A percentile compares a stretch with the other conserved stretches of the same genome.
These are phyloP conservation scores for Luffa acutangula DNA, from an alignment of 306 rosid genomes.

Conservation along the genomic window DNA sequence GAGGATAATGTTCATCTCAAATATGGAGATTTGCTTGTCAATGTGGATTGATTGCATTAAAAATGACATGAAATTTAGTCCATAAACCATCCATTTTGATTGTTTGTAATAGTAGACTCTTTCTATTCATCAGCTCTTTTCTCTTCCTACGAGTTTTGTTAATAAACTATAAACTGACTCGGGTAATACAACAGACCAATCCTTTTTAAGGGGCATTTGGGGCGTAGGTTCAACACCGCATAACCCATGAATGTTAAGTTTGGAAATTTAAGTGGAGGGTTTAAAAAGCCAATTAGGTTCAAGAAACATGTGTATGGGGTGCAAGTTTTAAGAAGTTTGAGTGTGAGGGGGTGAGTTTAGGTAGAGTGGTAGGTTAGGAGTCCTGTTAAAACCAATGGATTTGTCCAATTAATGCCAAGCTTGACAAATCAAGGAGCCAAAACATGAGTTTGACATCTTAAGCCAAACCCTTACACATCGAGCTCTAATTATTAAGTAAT, in stretches of 20 bases:
- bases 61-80: neutral
- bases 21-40: neutral
- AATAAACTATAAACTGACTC: neutral
- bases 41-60: neutral
- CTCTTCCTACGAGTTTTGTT: neutral
- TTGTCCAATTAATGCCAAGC: neutral
- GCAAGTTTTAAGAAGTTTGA: neutral
- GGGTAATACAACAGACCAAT: no score
- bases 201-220: no score
- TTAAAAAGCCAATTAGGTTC: neutral
- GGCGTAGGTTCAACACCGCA: no score
- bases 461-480: neutral
- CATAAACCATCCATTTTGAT: neutral
- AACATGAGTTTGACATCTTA: no score
- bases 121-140: neutral
- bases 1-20: neutral
- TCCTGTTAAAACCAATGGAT: neutral
- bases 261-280: neutral
- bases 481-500: neutral
- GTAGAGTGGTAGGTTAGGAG: no score
- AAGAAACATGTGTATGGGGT: neutral
- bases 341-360: neutral
- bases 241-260: neutral
- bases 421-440: no score
- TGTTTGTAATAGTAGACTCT: no score